Conservation (phyloP, 2,329 filamentous ascomycete species). For the Aspergillus novofumigatus region DNA sequence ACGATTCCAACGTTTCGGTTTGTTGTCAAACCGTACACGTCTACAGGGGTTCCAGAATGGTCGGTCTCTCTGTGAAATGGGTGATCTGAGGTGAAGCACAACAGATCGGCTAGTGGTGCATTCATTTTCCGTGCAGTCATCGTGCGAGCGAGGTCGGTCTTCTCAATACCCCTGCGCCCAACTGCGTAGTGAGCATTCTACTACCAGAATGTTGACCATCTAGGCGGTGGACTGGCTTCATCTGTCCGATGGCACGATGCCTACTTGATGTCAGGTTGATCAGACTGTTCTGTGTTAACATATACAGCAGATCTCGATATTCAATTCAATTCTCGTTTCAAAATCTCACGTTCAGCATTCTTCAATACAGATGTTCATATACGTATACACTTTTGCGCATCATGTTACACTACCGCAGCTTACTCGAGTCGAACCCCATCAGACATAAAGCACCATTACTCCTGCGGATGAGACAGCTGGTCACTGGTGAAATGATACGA, state of each 20-base stretch:
- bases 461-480: conserved; percentile 5
- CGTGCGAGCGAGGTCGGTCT: background rate
- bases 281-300: background rate
- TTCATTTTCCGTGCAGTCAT: background rate
- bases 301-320: background rate
- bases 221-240: too few relatives aligned
- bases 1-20: background rate
- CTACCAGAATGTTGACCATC: too few relatives aligned
- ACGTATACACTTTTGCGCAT: background rate
- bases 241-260: background rate
- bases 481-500: conserved; percentile 1
- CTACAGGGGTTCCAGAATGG: too few relatives aligned
- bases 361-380: background rate
- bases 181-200: background rate
- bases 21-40: background rate
- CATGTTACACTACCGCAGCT: background rate
- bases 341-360: background rate
- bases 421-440: background rate
- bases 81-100: too few relatives aligned
- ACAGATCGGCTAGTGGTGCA: too few relatives aligned
- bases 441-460: background rate
- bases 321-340: background rate
- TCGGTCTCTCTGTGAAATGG: too few relatives aligned
- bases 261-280: background rate
- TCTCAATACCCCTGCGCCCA: background rate